Percentiles rank a stretch among this genome's conserved stretches.
Conservation (phyloP, 2,329 filamentous ascomycete species). For the Fulvia fulva region DNA sequence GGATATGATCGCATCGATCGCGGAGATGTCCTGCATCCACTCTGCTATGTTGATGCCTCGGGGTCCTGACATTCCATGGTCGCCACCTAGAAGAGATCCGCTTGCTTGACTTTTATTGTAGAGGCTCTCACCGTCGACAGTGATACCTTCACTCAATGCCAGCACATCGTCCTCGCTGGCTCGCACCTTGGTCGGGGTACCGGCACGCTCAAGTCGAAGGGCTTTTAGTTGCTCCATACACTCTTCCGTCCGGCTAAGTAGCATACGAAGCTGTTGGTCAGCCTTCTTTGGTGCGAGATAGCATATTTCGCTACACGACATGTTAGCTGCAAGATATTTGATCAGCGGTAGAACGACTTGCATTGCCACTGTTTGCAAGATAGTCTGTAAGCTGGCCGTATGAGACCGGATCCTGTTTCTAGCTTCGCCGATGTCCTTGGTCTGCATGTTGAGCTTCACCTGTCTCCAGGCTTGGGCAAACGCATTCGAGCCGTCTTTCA, state of each 20-base stretch:
- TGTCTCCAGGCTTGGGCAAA: slow-evolving; percentile 10
- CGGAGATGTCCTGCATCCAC: slow-evolving; percentile 6
- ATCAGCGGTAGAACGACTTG: neutral
- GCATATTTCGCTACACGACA: slow-evolving; percentile 3
- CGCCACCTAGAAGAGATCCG: slow-evolving; percentile 7
- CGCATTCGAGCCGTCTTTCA: slow-evolving; percentile 3
- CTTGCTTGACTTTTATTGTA: slow-evolving; percentile 10
- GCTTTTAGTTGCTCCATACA: slow-evolving; percentile 8
- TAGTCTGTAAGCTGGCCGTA: slow-evolving; percentile 13
- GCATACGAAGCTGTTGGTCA: slow-evolving; percentile 11
- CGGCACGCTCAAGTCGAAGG: neutral
- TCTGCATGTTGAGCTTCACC: slow-evolving; percentile 14
- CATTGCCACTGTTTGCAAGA: slow-evolving; percentile 12
- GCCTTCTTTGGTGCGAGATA: slow-evolving; percentile 12
- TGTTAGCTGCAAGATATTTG: neutral
- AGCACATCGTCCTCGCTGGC: slow-evolving; percentile 6
- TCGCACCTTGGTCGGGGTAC: neutral
- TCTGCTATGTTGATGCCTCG: slow-evolving; percentile 7
- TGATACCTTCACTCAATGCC: slow-evolving; percentile 2
- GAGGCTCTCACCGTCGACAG: slow-evolving; percentile 12
- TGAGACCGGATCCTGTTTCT: slow-evolving; percentile 14
- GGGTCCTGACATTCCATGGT: neutral
- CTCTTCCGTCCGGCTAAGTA: slow-evolving; percentile 2
- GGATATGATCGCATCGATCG: slow-evolving; percentile 1
- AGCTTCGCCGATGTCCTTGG: slow-evolving; percentile 13